Base-by-base conservation (phyloP, 192 early-diverging fungal species). In the Mortierella claussenii region DNA sequence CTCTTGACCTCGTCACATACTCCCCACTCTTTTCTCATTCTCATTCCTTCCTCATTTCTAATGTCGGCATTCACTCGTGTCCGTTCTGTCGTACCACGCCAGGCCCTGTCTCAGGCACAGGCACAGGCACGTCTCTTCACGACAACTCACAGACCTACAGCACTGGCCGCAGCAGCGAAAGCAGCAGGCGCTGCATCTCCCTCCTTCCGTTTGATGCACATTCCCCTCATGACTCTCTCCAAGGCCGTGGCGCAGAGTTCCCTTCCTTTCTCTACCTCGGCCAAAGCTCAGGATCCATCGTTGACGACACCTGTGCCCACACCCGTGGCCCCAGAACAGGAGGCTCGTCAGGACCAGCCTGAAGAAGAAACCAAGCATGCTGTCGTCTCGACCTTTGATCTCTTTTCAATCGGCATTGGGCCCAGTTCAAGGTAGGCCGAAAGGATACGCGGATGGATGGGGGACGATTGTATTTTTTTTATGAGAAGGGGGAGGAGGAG, bases 331-430 rank as follows among this genome's bases (percentile, higher is more conserved):
- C 73, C 73, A 20, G 73, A 76, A 55, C 32, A 32, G 23, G 46
- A 12, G 9, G 10, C 1, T 12, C 50, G 28, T 34, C 27, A 66
- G 7, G 50, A 40, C 20, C 62, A 60, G 4, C 51, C 73, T 4
- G 73, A 76, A 47, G 58, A 76, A 28, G 73, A 76, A 24, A 67
- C 65, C 32, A 61, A 62, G 49, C 94, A 98, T 65, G 95, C 95
- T 20, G 94, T 96, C 3, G 91, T 98, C 27, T 93, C 91, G 54
- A 94, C 93, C 0, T 98, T 98, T 83, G 95, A 98, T 83, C 79
- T 98, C 61, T 97, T 96, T 56, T 95, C 94, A 15, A 96, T 98
- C 66, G 97, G 97, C 26, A 89, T 98, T 34, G 97, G 97, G 0
- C 97, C 97, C 3, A 93, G 91, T n/a, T 94, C 93, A 58, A 87